phyloP scores from a whole-genome alignment of 306 rosid species.

The Canavalia ensiformis region DNA sequence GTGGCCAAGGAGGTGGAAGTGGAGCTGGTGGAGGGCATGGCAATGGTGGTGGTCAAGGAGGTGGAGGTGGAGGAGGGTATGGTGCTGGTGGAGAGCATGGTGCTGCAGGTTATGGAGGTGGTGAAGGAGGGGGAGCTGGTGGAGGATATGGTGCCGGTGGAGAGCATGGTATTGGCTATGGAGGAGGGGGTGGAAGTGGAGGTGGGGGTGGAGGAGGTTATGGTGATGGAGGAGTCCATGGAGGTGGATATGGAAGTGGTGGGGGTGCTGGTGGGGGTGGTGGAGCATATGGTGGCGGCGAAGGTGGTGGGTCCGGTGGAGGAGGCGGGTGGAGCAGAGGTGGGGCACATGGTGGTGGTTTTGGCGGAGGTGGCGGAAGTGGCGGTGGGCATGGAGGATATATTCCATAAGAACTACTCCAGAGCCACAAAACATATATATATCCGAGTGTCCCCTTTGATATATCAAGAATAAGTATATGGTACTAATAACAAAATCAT shows the following conservation, averaged over 20 bases:
- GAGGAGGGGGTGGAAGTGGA: conserved; percentile 42
- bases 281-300: conserved; percentile 48
- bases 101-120: conserved; percentile 55
- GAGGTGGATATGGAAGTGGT: conserved; percentile 47
- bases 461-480: conserved; percentile 42
- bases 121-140: conserved; percentile 54
- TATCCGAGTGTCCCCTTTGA: conserved; percentile 31
- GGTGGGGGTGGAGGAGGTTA: conserved; percentile 42
- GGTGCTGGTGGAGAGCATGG: conserved; percentile 57
- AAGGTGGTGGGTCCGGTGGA: conserved; percentile 50
- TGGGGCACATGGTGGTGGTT: conserved; percentile 40
- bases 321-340: conserved; percentile 58
- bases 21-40: conserved; percentile 40
- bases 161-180: conserved; percentile 48
- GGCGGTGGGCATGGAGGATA: conserved; percentile 77
- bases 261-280: conserved; percentile 53
- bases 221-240: conserved; percentile 42
- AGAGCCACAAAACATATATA: background rate
- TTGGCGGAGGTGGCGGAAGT: conserved; percentile 61
- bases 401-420: conserved; percentile 53
- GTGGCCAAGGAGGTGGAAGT: conserved; percentile 31
- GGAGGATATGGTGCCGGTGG: conserved; percentile 58
- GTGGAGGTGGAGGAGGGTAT: conserved; percentile 47
- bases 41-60: conserved; percentile 42
- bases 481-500: conserved; percentile 22